A percentile compares a stretch with the other conserved stretches of the same genome.
These are phyloP conservation scores for Ophiocordyceps camponoti-saundersi DNA, from an alignment of 2,329 filamentous ascomycete genomes.

Conservation along the genomic window DNA sequence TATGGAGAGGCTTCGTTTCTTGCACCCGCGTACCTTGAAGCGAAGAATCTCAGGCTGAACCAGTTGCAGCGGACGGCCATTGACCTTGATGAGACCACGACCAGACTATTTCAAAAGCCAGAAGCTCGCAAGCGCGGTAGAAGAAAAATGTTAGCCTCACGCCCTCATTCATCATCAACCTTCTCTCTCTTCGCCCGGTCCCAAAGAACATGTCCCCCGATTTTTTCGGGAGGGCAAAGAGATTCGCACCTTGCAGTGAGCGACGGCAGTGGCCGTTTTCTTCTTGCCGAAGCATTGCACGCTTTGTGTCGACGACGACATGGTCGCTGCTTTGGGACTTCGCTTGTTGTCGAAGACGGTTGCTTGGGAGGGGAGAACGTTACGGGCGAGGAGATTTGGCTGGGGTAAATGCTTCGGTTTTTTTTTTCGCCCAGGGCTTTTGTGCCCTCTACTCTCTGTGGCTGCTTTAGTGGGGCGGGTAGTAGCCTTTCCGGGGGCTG, in stretches of 20 bases:
- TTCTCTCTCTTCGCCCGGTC: not conserved
- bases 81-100: slow-evolving; percentile 87
- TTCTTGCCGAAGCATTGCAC: slow-evolving; percentile 99
- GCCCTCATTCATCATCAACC: not conserved
- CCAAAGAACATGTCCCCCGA: too few relatives aligned
- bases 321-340: slow-evolving; percentile 36
- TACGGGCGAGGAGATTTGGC: too few relatives aligned
- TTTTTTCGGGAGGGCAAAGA: not conserved
- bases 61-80: slow-evolving; percentile 86
- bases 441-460: not conserved
- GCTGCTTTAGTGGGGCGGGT: not conserved
- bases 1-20: too few relatives aligned
- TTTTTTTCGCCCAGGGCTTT: slow-evolving; percentile 4
- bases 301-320: slow-evolving; percentile 61
- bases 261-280: slow-evolving; percentile 78
- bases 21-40: slow-evolving; percentile 91
- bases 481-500: too few relatives aligned
- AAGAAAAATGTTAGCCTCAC: not conserved
- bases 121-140: too few relatives aligned
- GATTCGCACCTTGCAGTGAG: slow-evolving; percentile 70
- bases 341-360: not conserved
- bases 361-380: too few relatives aligned
- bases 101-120: too few relatives aligned
- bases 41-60: slow-evolving; percentile 93
- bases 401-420: slow-evolving; percentile 5